Evolutionary conservation across 495 filamentous ascomycete genomes (phyloP), one percentile per base, ranked within the genome.

Genomic region (Aspergillus baeticus): DNA sequence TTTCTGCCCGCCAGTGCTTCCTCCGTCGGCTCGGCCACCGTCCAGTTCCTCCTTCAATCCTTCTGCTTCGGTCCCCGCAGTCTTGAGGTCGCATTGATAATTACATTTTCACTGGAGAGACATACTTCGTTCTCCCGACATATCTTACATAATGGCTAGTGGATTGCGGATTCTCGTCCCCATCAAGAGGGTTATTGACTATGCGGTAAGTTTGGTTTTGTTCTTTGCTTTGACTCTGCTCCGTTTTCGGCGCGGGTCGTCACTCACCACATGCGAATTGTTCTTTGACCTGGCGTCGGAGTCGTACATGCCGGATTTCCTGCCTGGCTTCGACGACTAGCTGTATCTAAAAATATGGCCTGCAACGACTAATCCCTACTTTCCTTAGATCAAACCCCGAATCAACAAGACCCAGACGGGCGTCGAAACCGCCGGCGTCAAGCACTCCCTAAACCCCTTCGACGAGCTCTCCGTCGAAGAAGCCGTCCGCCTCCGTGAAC

Each of bases 371-470:
- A 11, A n/a, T 18, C 3, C 15, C 11, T 17, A 33, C n/a, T 22
- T 43, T 34, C 21, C 11, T 15, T 26, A 98, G 94, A 84, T 96
- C 83, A 97, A 96, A 81, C 94, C 94, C 53, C 90, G 94, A 62
- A 91, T 98, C 81, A 97, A 97, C 85, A 92, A 94, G 72, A 75
- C 94, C 68, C 87, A 90, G 72, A 98, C 94, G 37, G 95, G 85
- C 69, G 86, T 98, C 75, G 91, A 96, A 76, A 96, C 90, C 42
- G 75, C 82, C 43, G 88, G 88, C 62, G 91, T 98, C 63, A 98
- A 98, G 75, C 94, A 97, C 82, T 88, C 84, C 72, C 90, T 98
- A 81, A 98, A 98, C 83, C 94, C 94, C 46, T 98, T 98, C 79
- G 94, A 98, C 77, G 94, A 98, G 75, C 90, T 98, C 70, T 92